phyloP scores from a whole-genome alignment of 1,284 basidiomycete genomes.

The Ceratobasidium sp. region DNA sequence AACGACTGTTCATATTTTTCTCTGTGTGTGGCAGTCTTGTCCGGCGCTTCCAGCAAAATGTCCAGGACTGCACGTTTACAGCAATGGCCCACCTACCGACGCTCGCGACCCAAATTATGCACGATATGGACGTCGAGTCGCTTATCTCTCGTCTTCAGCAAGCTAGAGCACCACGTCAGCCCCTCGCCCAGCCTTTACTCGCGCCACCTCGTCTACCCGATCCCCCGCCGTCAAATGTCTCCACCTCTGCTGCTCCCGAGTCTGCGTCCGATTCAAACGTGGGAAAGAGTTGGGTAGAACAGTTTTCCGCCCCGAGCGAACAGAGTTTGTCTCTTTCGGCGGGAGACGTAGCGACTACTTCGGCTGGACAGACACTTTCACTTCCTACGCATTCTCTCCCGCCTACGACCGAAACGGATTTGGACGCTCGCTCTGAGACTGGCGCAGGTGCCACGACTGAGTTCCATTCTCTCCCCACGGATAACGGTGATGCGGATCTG shows the following conservation, averaged over 20 bases:
- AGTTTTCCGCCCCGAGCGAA: constrained; percentile 54
- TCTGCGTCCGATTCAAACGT: constrained; percentile 19
- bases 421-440: constrained; percentile 29
- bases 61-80: constrained; percentile 86
- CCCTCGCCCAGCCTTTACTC: constrained; percentile 28
- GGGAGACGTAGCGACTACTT: constrained; percentile 43
- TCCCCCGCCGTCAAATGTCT: constrained; percentile 43
- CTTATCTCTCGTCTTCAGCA: constrained; percentile 79
- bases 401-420: constrained; percentile 30
- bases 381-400: constrained; percentile 44
- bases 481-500: constrained; percentile 24
- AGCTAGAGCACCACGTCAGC: constrained; percentile 42
- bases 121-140: constrained; percentile 85
- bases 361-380: constrained; percentile 43
- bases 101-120: constrained; percentile 77
- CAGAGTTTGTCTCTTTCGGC: constrained; percentile 33
- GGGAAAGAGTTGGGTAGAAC: constrained; percentile 67
- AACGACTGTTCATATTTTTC: too few relatives aligned
- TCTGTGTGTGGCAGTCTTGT: constrained; percentile 15
- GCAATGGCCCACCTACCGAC: constrained; percentile 84
- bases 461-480: constrained; percentile 42
- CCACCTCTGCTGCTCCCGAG: constrained; percentile 29
- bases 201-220: constrained; percentile 29
- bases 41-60: constrained; percentile 80
- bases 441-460: constrained; percentile 38